Base-by-base conservation (phyloP, 208 protist genomes). In the Leishmania amazonensis region DNA sequence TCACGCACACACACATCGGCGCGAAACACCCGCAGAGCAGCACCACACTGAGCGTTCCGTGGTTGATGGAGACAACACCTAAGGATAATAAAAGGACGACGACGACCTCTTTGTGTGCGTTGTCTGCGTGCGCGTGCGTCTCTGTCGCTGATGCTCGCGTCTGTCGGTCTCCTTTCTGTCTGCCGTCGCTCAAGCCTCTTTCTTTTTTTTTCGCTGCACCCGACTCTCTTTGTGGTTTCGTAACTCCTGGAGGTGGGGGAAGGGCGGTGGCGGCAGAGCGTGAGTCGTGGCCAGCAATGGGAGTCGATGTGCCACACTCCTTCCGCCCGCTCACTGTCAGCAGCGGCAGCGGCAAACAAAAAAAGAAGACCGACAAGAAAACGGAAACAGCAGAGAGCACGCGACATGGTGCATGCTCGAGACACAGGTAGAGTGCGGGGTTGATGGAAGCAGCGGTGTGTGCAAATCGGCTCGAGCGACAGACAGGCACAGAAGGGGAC, bases 11-110 rank as follows among this genome's bases (percentile, higher is more conserved):
- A 31, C 17, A 62, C 17, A 8, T 49, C 9, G 9, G 45, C 21
- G 9, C 15, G 51, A 54, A 62, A 62, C 57, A 8, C 17, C 57
- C 57, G 57, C 0, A 28, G 24, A 31, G 57, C 24, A 24, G 7
- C 28, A 62, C 57, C 57, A n/a, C 17, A 54, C 51, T 21, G 21
- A 4, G 17, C 17, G 62, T 21, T 68, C 31, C 28, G 15, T 13
- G 62, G 3, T 21, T 19, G 13, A 21, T 68, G 8, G 31, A 51
- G 40, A 65, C 47, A 8, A 71, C 70, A 31, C 31, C 17, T 8
- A 75, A 62, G 45, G 57, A 68, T 71, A 83, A 68, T 45, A 38
- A 65, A 49, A 35, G 17, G 1, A 79, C 7, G 42, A 75, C 3
- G 24, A 54, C 8, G 21, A 73, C 31, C 62, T 17, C 31, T 40